phyloP scores from a whole-genome alignment of 768 basidiomycete species.

The Pilatotrama ljubarskyi region DNA sequence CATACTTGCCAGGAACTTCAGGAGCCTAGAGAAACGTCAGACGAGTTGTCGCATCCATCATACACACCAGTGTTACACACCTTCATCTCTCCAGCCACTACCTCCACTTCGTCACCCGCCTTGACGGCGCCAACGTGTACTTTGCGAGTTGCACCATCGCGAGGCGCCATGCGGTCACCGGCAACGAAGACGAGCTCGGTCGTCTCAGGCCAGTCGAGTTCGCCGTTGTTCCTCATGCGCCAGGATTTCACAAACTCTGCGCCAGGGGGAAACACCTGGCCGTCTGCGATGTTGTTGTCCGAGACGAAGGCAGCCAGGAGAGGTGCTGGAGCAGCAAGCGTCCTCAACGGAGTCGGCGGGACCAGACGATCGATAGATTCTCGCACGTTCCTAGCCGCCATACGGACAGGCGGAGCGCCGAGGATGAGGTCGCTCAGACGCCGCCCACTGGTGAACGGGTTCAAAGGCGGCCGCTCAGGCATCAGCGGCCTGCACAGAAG shows the following conservation, averaged over 20 bases:
- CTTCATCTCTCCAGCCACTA: slow-evolving; percentile 77
- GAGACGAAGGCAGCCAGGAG: slow-evolving; percentile 59
- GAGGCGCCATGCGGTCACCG: slow-evolving; percentile 58
- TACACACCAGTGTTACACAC: slow-evolving; percentile 33
- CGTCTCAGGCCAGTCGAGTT: slow-evolving; percentile 60
- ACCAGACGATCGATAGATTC: slow-evolving; percentile 2
- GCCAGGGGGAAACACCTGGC: slow-evolving; percentile 77
- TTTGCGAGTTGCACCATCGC: slow-evolving; percentile 28
- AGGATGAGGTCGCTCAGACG: slow-evolving; percentile 13
- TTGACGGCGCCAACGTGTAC: slow-evolving; percentile 57
- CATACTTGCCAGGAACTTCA: slow-evolving; percentile 68
- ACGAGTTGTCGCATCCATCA: not conserved
- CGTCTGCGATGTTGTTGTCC: slow-evolving; percentile 73
- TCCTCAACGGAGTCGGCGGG: not conserved
- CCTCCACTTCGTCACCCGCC: slow-evolving; percentile 58
- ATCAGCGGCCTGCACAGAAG: slow-evolving; percentile 25
- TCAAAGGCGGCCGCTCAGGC: slow-evolving; percentile 7
- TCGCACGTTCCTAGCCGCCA: slow-evolving; percentile 4
- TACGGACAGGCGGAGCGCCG: slow-evolving; percentile 1
- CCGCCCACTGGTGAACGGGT: not conserved
- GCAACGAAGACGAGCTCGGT: slow-evolving; percentile 73
- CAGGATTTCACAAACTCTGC: slow-evolving; percentile 87
- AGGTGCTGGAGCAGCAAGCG: slow-evolving; percentile 9
- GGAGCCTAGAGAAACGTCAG: slow-evolving; percentile 55
- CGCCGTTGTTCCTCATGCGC: slow-evolving; percentile 69